These are phyloP conservation scores for Scheffersomyces coipomensis DNA, from an alignment of 805 yeast genomes.

Conservation along the genomic window DNA sequence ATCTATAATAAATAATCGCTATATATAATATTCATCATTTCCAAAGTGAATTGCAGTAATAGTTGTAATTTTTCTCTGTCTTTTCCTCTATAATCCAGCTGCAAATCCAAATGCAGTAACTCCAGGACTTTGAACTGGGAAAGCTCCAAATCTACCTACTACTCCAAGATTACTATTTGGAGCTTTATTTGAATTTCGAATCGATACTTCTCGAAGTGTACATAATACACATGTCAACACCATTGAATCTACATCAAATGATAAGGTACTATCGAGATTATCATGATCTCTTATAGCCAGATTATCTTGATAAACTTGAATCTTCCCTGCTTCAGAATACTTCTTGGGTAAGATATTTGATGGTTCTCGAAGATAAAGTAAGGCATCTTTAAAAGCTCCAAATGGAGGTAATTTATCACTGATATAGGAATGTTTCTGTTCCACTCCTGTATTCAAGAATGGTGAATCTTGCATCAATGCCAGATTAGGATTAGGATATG, in stretches of 20 bases:
- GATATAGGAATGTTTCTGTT: constrained; percentile 11
- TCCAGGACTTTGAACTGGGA: background rate
- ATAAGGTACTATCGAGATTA: constrained; percentile 22
- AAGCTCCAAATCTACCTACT: constrained; percentile 9
- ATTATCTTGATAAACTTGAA: constrained; percentile 34
- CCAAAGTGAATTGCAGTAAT: too few species aligned
- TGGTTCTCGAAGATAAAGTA: constrained; percentile 15
- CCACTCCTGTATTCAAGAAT: constrained; percentile 2
- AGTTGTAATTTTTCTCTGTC: background rate
- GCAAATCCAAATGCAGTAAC: background rate
- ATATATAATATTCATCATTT: too few species aligned
- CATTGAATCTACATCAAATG: constrained; percentile 30
- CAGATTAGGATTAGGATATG: constrained; percentile 22
- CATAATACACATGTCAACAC: constrained; percentile 29
- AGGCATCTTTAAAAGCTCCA: constrained; percentile 30
- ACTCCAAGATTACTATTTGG: constrained; percentile 7
- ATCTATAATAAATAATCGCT: too few species aligned
- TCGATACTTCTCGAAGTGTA: constrained; percentile 29
- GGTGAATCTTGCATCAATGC: constrained; percentile 5
- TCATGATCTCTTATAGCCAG: constrained; percentile 5
- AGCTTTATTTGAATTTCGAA: constrained; percentile 22
- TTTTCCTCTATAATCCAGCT: background rate
- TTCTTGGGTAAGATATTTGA: constrained; percentile 30
- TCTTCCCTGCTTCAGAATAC: constrained; percentile 30
- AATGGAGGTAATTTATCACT: constrained; percentile 39